Evolutionary conservation across 2,329 filamentous ascomycete genomes (phyloP), one percentile per base, ranked within the genome.

Genomic region (Chrysosporium keratinophilum): DNA sequence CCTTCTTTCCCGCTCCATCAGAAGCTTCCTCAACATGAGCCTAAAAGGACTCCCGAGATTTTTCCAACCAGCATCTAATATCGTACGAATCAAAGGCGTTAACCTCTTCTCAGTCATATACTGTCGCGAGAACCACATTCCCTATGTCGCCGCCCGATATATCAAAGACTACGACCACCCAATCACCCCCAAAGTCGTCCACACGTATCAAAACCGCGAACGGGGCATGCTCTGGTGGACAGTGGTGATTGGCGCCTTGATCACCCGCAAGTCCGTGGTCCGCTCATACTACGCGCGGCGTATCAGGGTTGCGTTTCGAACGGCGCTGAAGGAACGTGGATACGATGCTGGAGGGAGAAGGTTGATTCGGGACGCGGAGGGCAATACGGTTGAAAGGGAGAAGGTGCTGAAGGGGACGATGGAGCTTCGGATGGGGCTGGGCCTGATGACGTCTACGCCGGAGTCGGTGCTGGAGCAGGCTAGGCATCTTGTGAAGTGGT

Each of bases 171-270:
- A 46, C 14, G 46, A 50, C 35, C 11, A 54, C 15, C 52, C 47
- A 9, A 54, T 74, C 48, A 63, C 64, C 14, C 66, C 66, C 17
- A 72, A 70, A 58, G 62, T 73, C 50, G 41, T 62, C 20, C 60
- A 71, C 40, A 62, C 66, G 52, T 72, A 67, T 51, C 59, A 61
- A 6, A 63, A 65, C 54, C 69, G 73, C 42, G 66, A 71, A 40
- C 65, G 63, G 9, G 65, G 71, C 60, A 67, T 65, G 34, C 67
- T 81, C 15, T 77, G 77, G 71, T 78, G 74, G 73, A 64, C 65
- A 14, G 69, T 76, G 5, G 70, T 54, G 50, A 64, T 54, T 57
- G 65, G 50, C 56, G 61, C 56, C 51, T 64, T 61, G 52, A 58
- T 58, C 14, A 17, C 59, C 2, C 63, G 64, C 19, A 76, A 74